These are phyloP conservation scores for Pyrus communis DNA, from an alignment of 306 rosid genomes.

Conservation along the genomic window DNA sequence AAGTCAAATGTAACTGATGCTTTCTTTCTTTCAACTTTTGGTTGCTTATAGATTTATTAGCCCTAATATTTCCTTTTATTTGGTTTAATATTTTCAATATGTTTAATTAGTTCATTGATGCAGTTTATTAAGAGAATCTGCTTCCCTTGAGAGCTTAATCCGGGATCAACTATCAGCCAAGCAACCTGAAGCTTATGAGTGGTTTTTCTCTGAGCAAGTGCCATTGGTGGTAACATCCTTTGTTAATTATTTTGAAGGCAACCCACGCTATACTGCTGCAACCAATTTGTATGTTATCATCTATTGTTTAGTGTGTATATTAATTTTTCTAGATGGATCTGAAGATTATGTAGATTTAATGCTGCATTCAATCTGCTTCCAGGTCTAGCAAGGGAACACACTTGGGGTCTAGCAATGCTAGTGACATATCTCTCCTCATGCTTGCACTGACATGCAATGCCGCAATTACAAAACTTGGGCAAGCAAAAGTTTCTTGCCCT, in stretches of 20 bases:
- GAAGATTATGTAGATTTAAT: slow-evolving; percentile 9
- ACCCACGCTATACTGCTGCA: slow-evolving; percentile 57
- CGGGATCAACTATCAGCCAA: slow-evolving; percentile 72
- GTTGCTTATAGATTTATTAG: neutral
- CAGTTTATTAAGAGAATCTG: slow-evolving; percentile 81
- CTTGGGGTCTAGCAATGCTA: slow-evolving; percentile 36
- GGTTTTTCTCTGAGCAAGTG: slow-evolving; percentile 94
- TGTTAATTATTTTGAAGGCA: slow-evolving; percentile 58
- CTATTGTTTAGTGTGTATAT: slow-evolving; percentile 9
- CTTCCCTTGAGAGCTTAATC: slow-evolving; percentile 76
- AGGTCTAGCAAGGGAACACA: slow-evolving; percentile 53
- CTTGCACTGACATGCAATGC: slow-evolving; percentile 84
- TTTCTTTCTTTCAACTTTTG: neutral
- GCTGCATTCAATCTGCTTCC: slow-evolving; percentile 24
- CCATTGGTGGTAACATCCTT: slow-evolving; percentile 66
- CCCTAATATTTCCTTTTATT: slow-evolving; percentile 1
- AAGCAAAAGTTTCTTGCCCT: slow-evolving; percentile 73
- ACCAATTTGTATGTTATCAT: slow-evolving; percentile 53
- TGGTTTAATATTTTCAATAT: slow-evolving; percentile 18
- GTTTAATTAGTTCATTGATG: slow-evolving; percentile 26
- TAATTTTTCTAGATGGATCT: slow-evolving; percentile 13
- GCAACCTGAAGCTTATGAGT: slow-evolving; percentile 75
- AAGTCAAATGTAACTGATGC: neutral
- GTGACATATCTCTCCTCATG: slow-evolving; percentile 63
- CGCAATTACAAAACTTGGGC: slow-evolving; percentile 77